phyloP scores from a whole-genome alignment of 345 rosid genomes.

The Camelina hispida region DNA sequence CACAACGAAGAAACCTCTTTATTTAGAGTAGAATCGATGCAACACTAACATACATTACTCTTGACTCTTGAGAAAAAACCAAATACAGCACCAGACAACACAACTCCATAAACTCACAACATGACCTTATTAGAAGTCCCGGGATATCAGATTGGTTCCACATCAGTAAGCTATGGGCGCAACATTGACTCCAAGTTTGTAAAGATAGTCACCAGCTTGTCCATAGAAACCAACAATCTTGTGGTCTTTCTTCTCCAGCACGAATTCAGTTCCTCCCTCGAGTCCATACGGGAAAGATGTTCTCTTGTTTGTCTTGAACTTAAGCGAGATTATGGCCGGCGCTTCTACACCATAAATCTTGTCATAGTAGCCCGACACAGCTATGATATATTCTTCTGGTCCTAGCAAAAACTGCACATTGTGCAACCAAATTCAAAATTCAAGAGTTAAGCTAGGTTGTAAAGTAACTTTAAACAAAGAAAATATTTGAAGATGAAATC shows the following conservation, averaged over 20 bases:
- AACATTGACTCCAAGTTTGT: conserved; percentile 40
- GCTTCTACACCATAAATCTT: conserved; percentile 31
- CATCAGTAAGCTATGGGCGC: conserved; percentile 38
- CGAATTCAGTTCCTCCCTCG: conserved; percentile 30
- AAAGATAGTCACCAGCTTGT: conserved; percentile 35
- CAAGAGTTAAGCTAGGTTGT: neutral
- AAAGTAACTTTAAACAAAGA: neutral
- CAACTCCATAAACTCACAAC: conserved; percentile 14
- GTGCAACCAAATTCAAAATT: conserved; percentile 19
- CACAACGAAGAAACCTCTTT: neutral
- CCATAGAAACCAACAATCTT: conserved; percentile 46
- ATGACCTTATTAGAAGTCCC: conserved; percentile 13
- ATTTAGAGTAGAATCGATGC: neutral
- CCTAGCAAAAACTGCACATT: conserved; percentile 47
- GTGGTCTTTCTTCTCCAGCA: conserved; percentile 35
- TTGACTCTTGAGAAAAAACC: neutral
- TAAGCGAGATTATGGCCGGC: conserved; percentile 18
- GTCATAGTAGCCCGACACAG: conserved; percentile 37
- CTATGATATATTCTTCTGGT: conserved; percentile 35
- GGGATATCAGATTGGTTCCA: conserved; percentile 1
- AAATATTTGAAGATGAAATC: conserved; percentile 9
- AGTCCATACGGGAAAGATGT: conserved; percentile 31
- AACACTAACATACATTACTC: conserved; percentile 1
- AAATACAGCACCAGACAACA: conserved; percentile 3
- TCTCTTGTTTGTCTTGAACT: conserved; percentile 41